These are phyloP conservation scores for Vaccinium macrocarpon DNA, from an alignment of 148 eudicot genomes.

Conservation along the genomic window DNA sequence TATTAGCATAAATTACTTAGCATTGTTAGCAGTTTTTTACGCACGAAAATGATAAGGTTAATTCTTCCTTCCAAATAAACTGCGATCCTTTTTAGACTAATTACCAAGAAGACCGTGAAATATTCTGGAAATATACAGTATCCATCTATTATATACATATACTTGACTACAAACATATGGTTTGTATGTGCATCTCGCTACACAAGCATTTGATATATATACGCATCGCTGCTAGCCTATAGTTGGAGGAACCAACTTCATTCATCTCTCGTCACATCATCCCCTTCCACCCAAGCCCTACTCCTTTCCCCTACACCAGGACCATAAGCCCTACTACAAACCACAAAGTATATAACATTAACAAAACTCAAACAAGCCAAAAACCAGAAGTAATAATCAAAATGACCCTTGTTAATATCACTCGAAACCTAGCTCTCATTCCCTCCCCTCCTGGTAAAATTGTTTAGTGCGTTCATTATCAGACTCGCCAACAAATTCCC, in stretches of 20 bases:
- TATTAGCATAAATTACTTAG: no score
- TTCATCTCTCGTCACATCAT: neutral
- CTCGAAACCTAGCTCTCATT: slow-evolving; percentile 61
- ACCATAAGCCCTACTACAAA: slow-evolving; percentile 55
- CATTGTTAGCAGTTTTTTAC: no score
- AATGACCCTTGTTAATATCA: slow-evolving; percentile 62
- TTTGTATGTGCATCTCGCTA: no score
- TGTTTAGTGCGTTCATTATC: slow-evolving; percentile 35
- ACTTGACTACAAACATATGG: no score
- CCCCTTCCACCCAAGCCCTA: neutral
- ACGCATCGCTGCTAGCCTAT: neutral
- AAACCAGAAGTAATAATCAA: slow-evolving; percentile 58
- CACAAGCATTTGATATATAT: neutral
- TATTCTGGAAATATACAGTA: no score
- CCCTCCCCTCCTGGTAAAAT: slow-evolving; percentile 43
- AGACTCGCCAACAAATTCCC: slow-evolving; percentile 45
- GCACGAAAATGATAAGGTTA: no score
- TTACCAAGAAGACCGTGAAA: no score
- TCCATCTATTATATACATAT: no score
- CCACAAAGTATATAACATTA: slow-evolving; percentile 43
- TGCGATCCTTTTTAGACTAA: no score
- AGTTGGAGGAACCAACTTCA: neutral
- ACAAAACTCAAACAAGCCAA: slow-evolving; percentile 44
- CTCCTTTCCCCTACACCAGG: slow-evolving; percentile 25
- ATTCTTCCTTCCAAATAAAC: no score